Evolutionary conservation across 345 rosid genomes (phyloP).

Genomic region (Citrus inodora): DNA sequence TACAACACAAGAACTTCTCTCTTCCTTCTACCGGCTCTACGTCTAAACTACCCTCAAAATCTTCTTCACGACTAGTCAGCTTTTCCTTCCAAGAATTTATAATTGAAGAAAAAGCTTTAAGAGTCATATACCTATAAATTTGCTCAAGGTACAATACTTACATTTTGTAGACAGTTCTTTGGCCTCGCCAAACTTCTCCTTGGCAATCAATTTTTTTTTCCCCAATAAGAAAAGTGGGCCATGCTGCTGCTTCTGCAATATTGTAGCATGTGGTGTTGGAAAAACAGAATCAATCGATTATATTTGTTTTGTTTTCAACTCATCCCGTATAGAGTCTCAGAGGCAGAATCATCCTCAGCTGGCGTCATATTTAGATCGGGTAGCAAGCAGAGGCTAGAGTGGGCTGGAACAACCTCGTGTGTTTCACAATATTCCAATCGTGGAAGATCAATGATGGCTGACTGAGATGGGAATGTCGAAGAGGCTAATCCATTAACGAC

Average conservation of each 20-base stretch:
- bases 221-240: neutral
- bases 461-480: neutral
- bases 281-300: neutral
- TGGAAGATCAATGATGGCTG: constrained; percentile 6
- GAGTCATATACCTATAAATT: neutral
- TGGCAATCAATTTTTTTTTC: neutral
- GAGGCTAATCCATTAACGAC: constrained; percentile 7
- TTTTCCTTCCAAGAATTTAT: neutral
- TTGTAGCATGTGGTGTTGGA: neutral
- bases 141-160: neutral
- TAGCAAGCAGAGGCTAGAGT: constrained; percentile 32
- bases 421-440: constrained; percentile 23
- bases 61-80: neutral
- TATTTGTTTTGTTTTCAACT: constrained; percentile 32
- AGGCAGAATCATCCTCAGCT: constrained; percentile 38
- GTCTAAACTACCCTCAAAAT: constrained; percentile 7
- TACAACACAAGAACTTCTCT: constrained; percentile 1
- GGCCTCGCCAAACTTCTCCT: neutral
- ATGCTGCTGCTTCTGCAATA: neutral
- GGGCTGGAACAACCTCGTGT: constrained; percentile 5
- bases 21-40: neutral
- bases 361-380: constrained; percentile 84
- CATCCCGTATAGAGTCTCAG: constrained; percentile 31
- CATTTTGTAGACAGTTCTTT: neutral
- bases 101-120: neutral